These are phyloP conservation scores for Xylaria grammica DNA, from an alignment of 495 filamentous ascomycete species.

Conservation along the genomic window DNA sequence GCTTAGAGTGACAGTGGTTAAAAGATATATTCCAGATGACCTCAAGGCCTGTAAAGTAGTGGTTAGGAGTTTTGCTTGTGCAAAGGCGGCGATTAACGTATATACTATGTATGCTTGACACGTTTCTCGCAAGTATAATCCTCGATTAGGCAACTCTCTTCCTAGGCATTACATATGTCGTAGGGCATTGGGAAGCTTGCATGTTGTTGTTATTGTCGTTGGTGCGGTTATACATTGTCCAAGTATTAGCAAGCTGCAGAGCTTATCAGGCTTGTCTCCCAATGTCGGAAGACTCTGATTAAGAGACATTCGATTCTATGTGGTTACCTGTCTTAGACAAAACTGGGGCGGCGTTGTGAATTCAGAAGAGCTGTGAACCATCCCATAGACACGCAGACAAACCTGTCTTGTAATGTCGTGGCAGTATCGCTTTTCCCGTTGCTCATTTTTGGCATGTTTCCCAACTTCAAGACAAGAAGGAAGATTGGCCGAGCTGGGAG, in stretches of 20 bases:
- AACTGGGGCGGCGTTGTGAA: background rate
- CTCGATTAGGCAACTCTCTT: background rate
- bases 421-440: slow-evolving; percentile 1
- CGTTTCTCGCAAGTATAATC: too few relatives aligned
- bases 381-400: background rate
- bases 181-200: background rate
- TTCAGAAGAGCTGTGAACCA: background rate
- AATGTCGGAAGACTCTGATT: background rate
- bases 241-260: background rate
- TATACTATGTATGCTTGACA: too few relatives aligned
- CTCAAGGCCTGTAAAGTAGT: too few relatives aligned
- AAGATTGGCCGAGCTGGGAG: too few relatives aligned
- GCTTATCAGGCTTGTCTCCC: background rate
- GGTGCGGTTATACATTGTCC: background rate
- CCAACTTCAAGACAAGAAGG: background rate
- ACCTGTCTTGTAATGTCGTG: slow-evolving; percentile 14
- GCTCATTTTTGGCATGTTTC: background rate
- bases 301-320: background rate
- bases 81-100: too few relatives aligned
- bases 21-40: too few relatives aligned
- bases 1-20: too few relatives aligned
- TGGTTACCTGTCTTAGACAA: slow-evolving; percentile 16
- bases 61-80: too few relatives aligned
- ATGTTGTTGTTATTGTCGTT: too few relatives aligned
- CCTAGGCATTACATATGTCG: background rate